These are phyloP conservation scores for Talaromyces sp. DNA, from an alignment of 2,329 filamentous ascomycete species.

Conservation along the genomic window DNA sequence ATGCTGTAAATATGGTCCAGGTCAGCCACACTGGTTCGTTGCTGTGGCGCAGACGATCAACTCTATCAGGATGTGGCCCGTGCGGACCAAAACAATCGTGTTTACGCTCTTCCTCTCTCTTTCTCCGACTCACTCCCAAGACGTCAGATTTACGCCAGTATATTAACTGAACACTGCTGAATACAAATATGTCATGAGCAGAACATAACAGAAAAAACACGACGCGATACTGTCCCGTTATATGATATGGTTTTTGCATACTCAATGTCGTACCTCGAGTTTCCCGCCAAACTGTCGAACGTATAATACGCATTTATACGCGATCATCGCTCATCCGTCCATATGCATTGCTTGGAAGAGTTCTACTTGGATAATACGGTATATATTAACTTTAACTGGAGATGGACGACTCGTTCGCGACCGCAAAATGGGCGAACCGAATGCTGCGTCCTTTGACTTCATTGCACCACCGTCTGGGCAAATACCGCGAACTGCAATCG, in stretches of 20 bases:
- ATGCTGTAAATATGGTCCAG: too few species aligned
- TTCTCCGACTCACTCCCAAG: neutral
- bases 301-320: neutral
- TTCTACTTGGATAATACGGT: neutral
- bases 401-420: slow-evolving; percentile 35
- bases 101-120: neutral
- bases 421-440: slow-evolving; percentile 39
- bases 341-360: neutral
- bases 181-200: neutral
- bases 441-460: slow-evolving; percentile 37
- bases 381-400: slow-evolving; percentile 6
- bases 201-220: neutral
- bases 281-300: neutral
- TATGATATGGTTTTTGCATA: neutral
- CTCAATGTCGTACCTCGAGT: neutral
- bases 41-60: slow-evolving; percentile 3
- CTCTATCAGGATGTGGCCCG: neutral
- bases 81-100: neutral
- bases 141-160: neutral
- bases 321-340: neutral
- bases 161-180: neutral
- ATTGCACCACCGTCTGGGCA: slow-evolving; percentile 34
- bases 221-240: neutral
- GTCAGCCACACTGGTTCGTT: neutral
- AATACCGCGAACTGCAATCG: slow-evolving; percentile 30